A percentile compares a stretch with the other conserved stretches of the same genome.
These are phyloP conservation scores for Talaromyces sp. DNA, from an alignment of 2,329 filamentous ascomycete species.

Conservation along the genomic window DNA sequence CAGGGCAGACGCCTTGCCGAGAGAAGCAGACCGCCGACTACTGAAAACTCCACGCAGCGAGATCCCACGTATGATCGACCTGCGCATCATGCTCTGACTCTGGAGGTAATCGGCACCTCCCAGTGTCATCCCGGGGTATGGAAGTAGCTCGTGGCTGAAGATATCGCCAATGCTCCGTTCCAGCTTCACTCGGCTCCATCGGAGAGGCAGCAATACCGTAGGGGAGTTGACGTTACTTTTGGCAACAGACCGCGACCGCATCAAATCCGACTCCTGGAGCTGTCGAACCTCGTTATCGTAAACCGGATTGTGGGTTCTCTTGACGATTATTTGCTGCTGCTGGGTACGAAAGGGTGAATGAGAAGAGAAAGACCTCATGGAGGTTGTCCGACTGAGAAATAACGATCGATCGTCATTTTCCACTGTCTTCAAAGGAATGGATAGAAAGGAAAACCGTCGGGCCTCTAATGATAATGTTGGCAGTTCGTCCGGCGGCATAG, in stretches of 20 bases:
- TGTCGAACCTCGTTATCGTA: slow-evolving; percentile 45
- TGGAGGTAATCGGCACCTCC: slow-evolving; percentile 66
- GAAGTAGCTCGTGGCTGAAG: slow-evolving; percentile 75
- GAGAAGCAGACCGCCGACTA: slow-evolving; percentile 62
- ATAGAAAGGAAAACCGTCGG: slow-evolving; percentile 39
- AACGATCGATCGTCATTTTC: slow-evolving; percentile 71
- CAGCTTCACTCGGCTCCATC: slow-evolving; percentile 70
- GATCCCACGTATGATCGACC: slow-evolving; percentile 56
- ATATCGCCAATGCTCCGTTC: slow-evolving; percentile 71
- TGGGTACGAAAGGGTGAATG: slow-evolving; percentile 59
- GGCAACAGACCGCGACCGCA: slow-evolving; percentile 74
- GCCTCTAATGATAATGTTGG: slow-evolving; percentile 34
- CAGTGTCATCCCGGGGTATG: slow-evolving; percentile 74
- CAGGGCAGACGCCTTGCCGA: slow-evolving; percentile 24
- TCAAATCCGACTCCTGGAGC: slow-evolving; percentile 52
- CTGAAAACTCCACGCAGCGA: slow-evolving; percentile 74
- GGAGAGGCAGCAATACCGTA: slow-evolving; percentile 66
- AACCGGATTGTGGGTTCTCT: slow-evolving; percentile 70
- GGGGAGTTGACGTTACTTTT: slow-evolving; percentile 54
- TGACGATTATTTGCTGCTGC: slow-evolving; percentile 70
- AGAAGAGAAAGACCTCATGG: slow-evolving; percentile 75
- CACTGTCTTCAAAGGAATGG: slow-evolving; percentile 66
- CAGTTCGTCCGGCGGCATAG: slow-evolving; percentile 46
- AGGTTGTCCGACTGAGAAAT: slow-evolving; percentile 51
- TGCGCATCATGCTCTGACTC: slow-evolving; percentile 70